Evolutionary conservation across 805 yeast species (phyloP).

Genomic region (Sugiyamaella americana): DNA sequence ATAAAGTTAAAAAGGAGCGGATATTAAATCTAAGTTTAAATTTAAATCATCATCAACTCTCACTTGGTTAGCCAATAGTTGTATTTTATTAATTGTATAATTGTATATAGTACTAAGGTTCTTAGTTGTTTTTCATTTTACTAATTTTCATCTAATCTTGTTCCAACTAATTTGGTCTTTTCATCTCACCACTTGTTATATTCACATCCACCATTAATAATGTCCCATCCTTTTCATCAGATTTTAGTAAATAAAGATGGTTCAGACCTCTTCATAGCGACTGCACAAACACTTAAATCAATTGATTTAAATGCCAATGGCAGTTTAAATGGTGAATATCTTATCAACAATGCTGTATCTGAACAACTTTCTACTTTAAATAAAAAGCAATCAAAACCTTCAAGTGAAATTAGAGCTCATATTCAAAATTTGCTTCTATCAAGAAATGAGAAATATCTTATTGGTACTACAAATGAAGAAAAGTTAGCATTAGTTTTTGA

Average conservation of each 20-base stretch:
- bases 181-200: no score
- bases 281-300: constrained; percentile 6
- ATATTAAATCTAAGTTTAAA: no score
- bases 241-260: constrained; percentile 6
- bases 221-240: constrained; percentile 9
- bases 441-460: constrained; percentile 47
- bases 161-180: no score
- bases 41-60: no score
- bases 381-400: constrained; percentile 11
- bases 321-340: background rate
- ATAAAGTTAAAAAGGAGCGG: no score
- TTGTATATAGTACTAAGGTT: no score
- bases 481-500: constrained; percentile 66
- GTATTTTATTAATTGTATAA: no score
- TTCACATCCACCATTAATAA: no score
- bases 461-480: constrained; percentile 75
- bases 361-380: constrained; percentile 2
- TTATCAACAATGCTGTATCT: background rate
- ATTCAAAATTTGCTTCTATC: constrained; percentile 58
- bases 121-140: no score
- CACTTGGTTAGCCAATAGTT: no score
- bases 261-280: constrained; percentile 9
- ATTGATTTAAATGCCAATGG: background rate
- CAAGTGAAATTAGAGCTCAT: constrained; percentile 56
- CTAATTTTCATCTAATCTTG: no score